A percentile compares a stretch with the other conserved stretches of the same genome.
Evolutionary conservation across 1,284 basidiomycete genomes (phyloP).

Genomic region (Papiliotrema laurentii): DNA sequence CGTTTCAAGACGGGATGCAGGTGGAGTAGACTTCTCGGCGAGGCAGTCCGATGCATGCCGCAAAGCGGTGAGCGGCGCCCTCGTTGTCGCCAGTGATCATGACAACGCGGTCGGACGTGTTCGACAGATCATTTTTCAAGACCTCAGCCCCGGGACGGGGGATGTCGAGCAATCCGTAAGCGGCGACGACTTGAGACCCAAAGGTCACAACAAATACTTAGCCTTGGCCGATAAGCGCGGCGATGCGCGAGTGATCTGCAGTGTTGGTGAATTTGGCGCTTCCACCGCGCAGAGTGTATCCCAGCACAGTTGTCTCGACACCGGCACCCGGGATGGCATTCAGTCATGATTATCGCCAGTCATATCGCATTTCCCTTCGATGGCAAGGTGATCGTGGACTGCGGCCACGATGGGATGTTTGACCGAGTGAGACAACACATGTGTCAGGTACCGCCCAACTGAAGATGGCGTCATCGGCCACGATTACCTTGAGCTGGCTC

Average conservation of each 20-base stretch:
- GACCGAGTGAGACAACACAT: not conserved
- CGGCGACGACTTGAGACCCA: not conserved
- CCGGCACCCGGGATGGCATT: not conserved
- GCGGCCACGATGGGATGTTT: not conserved
- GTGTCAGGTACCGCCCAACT: not conserved
- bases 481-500: slow-evolving; percentile 3
- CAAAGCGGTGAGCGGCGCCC: not conserved
- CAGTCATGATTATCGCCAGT: not conserved
- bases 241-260: not conserved
- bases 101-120: not conserved
- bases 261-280: not conserved
- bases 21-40: not conserved
- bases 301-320: not conserved
- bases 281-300: not conserved
- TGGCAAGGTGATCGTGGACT: not conserved
- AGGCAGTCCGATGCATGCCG: not conserved
- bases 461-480: not conserved
- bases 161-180: not conserved
- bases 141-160: not conserved
- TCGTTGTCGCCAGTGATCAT: not conserved
- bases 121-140: not conserved
- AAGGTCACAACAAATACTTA: not conserved
- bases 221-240: not conserved
- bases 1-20: not conserved
- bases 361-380: not conserved